Conservation (phyloP, 192 early-diverging fungal species). For the Linnemannia hyalina region DNA sequence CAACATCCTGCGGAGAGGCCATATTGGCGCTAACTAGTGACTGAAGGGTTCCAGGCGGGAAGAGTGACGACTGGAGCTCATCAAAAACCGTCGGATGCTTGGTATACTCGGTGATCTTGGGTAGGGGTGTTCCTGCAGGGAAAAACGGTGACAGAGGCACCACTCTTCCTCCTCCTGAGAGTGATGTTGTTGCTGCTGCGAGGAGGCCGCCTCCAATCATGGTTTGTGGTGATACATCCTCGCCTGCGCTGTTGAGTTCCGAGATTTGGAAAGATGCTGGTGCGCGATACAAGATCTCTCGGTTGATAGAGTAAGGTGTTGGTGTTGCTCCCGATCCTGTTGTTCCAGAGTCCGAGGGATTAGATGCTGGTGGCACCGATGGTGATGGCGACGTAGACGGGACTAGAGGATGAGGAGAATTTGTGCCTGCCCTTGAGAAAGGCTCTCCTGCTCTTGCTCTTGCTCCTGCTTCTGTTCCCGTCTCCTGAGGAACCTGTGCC, state of each 20-base stretch:
- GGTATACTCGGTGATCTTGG: conserved; percentile 44
- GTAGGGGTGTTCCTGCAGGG: conserved; percentile 22
- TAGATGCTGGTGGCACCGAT: not conserved
- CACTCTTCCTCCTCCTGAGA: not conserved
- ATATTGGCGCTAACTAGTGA: conserved; percentile 34
- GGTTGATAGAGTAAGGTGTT: conserved; percentile 6
- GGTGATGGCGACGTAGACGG: not conserved
- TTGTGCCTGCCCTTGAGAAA: not conserved
- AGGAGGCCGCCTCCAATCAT: not conserved
- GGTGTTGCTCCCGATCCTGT: not conserved
- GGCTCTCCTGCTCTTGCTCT: not conserved
- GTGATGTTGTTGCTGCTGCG: not conserved
- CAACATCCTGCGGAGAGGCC: conserved; percentile 45
- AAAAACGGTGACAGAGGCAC: conserved; percentile 21
- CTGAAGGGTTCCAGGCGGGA: conserved; percentile 46
- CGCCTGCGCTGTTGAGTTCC: not conserved
- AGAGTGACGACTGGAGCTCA: conserved; percentile 52
- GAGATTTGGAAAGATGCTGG: conserved; percentile 16
- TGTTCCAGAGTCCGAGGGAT: not conserved
- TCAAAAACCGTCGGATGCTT: conserved; percentile 51
- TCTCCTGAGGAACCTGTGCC: too few species aligned
- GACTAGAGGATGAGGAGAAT: not conserved
- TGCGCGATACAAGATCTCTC: conserved; percentile 45
- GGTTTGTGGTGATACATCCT: conserved; percentile 1
- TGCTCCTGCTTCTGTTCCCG: not conserved